Evolutionary conservation across 768 basidiomycete species (phyloP).

Genomic region (Mycena polygramma): DNA sequence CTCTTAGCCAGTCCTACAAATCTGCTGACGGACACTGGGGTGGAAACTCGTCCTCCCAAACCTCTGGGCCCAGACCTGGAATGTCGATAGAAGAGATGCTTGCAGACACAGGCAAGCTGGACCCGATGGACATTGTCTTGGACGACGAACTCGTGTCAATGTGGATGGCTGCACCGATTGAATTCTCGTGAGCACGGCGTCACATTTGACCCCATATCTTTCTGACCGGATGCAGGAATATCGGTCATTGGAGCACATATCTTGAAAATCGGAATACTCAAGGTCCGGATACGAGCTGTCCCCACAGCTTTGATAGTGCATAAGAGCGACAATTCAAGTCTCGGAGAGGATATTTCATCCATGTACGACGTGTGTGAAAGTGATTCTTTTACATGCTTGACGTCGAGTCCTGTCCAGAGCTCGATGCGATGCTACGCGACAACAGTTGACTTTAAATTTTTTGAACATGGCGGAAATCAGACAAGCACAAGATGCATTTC

Average conservation of each 20-base stretch:
- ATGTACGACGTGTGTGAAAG: too few relatives aligned
- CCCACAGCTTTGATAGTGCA: background rate
- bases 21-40: background rate
- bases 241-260: slow-evolving; percentile 12
- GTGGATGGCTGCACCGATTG: slow-evolving; percentile 27
- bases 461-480: too few relatives aligned
- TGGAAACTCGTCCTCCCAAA: background rate
- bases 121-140: background rate
- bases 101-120: slow-evolving; percentile 7
- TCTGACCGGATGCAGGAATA: background rate
- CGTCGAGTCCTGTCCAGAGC: too few relatives aligned
- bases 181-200: slow-evolving; percentile 10
- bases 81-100: slow-evolving; percentile 17
- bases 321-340: too few relatives aligned
- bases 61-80: background rate
- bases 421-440: too few relatives aligned
- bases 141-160: slow-evolving; percentile 34
- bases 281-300: background rate
- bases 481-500: too few relatives aligned
- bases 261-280: background rate
- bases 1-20: background rate
- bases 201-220: too few relatives aligned
- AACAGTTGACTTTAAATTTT: too few relatives aligned
- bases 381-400: too few relatives aligned
- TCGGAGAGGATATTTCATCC: too few relatives aligned